Conservation (phyloP, 2,329 filamentous ascomycete species). For the Epichloe festucae region DNA sequence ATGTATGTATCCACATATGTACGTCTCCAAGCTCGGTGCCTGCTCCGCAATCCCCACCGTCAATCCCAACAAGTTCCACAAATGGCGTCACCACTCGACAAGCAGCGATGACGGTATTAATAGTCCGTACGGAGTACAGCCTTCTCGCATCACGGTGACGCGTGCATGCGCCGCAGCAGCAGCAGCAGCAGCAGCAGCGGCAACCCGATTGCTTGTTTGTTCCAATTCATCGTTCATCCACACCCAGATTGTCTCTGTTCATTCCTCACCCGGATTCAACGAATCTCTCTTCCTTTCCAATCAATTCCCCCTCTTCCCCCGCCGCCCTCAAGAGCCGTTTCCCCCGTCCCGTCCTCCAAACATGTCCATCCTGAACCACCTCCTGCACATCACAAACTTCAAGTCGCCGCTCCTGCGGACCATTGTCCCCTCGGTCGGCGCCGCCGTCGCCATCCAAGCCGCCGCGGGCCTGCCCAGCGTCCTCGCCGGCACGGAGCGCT, state of each 20-base stretch:
- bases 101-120: not conserved
- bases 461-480: slow-evolving; percentile 51
- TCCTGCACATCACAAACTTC: slow-evolving; percentile 50
- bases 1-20: rapidly evolving
- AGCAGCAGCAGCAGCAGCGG: too few relatives aligned
- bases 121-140: not conserved
- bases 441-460: slow-evolving; percentile 51
- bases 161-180: not conserved
- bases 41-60: too few relatives aligned
- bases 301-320: too few relatives aligned
- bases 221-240: too few relatives aligned
- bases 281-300: too few relatives aligned
- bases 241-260: too few relatives aligned
- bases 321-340: too few relatives aligned
- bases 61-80: too few relatives aligned
- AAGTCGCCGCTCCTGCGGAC: slow-evolving; percentile 48
- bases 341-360: not conserved
- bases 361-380: slow-evolving; percentile 26
- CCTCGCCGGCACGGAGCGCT: slow-evolving; percentile 45
- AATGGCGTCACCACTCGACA: slow-evolving; percentile 2
- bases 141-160: not conserved
- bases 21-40: too few relatives aligned
- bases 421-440: slow-evolving; percentile 45
- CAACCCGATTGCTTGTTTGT: too few relatives aligned
- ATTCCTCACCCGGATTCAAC: too few relatives aligned